A percentile compares a stretch with the other conserved stretches of the same genome.
phyloP scores from a whole-genome alignment of 192 early-diverging fungal genomes.

The Gryganskiella cystojenkinii region DNA sequence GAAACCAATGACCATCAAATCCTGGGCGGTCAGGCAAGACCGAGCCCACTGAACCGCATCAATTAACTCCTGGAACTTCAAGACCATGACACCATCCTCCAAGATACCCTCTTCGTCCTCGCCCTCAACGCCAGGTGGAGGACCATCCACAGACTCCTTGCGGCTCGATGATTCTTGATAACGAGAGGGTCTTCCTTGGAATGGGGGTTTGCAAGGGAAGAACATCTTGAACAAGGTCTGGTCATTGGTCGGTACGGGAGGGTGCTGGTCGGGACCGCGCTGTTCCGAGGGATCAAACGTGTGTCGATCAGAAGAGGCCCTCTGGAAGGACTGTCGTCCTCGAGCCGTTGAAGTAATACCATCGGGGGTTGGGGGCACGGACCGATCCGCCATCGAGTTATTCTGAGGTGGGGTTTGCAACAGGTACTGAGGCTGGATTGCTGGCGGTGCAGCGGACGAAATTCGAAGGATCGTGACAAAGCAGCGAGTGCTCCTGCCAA shows the following conservation, averaged over 20 bases:
- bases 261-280: neutral
- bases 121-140: neutral
- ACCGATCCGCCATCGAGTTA: neutral
- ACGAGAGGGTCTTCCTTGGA: conserved; percentile 6
- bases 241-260: conserved; percentile 24
- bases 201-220: conserved; percentile 26
- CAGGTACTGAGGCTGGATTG: neutral
- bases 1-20: conserved; percentile 37
- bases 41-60: conserved; percentile 42
- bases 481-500: conserved; percentile 60
- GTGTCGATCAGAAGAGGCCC: neutral
- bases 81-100: conserved; percentile 22
- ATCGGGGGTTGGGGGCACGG: conserved; percentile 20
- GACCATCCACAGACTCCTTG: neutral
- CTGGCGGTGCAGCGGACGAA: conserved; percentile 16
- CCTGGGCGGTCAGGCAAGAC: conserved; percentile 31
- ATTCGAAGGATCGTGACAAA: conserved; percentile 65
- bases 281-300: neutral
- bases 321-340: neutral
- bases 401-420: conserved; percentile 1
- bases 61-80: conserved; percentile 31
- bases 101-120: neutral
- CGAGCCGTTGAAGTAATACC: too few species aligned
- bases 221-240: conserved; percentile 27
- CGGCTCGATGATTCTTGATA: conserved; percentile 11